These are phyloP conservation scores for Plasmodium vivax DNA, from an alignment of 169 alveolate species.

Conservation along the genomic window DNA sequence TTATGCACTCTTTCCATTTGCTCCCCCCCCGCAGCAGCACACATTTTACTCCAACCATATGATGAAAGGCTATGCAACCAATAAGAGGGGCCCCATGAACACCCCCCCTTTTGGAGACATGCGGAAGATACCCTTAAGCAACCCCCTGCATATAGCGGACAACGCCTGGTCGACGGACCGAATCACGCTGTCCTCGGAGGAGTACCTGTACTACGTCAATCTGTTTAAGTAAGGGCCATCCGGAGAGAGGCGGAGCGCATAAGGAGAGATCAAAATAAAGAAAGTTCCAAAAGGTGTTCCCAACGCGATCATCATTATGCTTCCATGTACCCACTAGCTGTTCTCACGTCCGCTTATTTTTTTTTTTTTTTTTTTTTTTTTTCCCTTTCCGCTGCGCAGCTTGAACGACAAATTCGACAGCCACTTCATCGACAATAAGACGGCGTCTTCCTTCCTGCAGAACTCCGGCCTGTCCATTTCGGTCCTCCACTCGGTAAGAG, in stretches of 20 bases:
- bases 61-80: background rate
- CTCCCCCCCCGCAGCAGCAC: background rate
- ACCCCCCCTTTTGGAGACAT: slow-evolving; percentile 16
- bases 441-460: slow-evolving; percentile 61
- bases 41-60: background rate
- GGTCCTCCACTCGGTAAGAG: slow-evolving; percentile 39
- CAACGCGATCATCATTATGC: background rate
- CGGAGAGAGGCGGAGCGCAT: background rate
- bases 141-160: slow-evolving; percentile 4
- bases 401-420: slow-evolving; percentile 55
- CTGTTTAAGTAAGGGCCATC: slow-evolving; percentile 26
- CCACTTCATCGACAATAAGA: slow-evolving; percentile 53
- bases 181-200: slow-evolving; percentile 41
- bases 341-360: background rate
- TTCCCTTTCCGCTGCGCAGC: background rate
- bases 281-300: background rate
- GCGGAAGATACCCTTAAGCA: background rate
- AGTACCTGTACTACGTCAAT: slow-evolving; percentile 30
- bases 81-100: slow-evolving; percentile 7
- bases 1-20: background rate
- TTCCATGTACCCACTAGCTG: background rate
- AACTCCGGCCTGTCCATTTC: slow-evolving; percentile 57
- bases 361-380: background rate
- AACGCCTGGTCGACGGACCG: slow-evolving; percentile 55
- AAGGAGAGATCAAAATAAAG: background rate